Evolutionary conservation across 2,329 filamentous ascomycete species (phyloP).

Genomic region (Fusarium protoensiforme): DNA sequence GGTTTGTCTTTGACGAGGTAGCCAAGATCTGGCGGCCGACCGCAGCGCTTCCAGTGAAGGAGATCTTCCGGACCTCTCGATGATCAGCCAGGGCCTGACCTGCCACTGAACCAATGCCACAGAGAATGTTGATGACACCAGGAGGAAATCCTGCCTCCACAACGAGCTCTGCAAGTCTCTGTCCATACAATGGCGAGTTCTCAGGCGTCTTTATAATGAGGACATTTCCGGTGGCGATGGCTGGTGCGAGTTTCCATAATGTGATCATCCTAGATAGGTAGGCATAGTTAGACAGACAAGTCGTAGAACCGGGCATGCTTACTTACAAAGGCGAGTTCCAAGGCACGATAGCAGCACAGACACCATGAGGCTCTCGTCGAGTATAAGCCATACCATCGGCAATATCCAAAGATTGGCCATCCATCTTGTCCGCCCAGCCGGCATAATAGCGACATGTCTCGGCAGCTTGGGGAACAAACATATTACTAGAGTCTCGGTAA

Average conservation of each 20-base stretch:
- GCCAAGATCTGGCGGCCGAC: conserved; percentile 78
- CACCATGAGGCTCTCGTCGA: conserved; percentile 80
- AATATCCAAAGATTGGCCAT: conserved; percentile 82
- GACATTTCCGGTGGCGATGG: conserved; percentile 69
- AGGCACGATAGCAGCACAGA: conserved; percentile 76
- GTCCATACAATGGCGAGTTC: conserved; percentile 69
- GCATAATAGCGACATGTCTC: conserved; percentile 69
- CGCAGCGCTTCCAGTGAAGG: conserved; percentile 77
- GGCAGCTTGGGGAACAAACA: conserved; percentile 56
- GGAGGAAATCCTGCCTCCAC: conserved; percentile 68
- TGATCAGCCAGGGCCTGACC: conserved; percentile 75
- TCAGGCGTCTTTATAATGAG: conserved; percentile 71
- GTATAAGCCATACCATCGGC: conserved; percentile 75
- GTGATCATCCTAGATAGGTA: conserved; percentile 26
- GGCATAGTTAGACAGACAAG: no score
- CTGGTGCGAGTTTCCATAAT: conserved; percentile 71
- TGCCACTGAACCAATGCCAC: conserved; percentile 73
- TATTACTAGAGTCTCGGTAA: conserved; percentile 54
- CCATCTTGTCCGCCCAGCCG: conserved; percentile 87
- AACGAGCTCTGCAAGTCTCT: conserved; percentile 72
- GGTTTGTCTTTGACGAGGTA: conserved; percentile 75
- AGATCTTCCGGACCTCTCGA: conserved; percentile 74
- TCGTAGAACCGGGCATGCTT: background rate
- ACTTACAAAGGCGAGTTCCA: conserved; percentile 74
- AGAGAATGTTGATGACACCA: conserved; percentile 71